Evolutionary conservation across 2,329 filamentous ascomycete genomes (phyloP).

Genomic region (Orbilia oligospora): DNA sequence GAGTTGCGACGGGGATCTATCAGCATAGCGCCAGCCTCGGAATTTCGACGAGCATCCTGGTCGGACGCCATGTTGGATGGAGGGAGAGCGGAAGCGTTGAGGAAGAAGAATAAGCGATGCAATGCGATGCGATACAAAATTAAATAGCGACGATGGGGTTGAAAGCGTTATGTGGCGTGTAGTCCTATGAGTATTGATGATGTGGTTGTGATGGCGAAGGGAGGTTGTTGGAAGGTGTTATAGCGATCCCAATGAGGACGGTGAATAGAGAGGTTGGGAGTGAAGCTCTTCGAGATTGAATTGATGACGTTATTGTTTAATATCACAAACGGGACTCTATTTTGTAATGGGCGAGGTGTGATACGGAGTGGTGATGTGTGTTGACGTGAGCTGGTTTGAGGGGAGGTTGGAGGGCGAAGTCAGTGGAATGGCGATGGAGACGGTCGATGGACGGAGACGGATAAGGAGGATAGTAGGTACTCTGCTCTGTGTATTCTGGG

Average conservation of each 20-base stretch:
- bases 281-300: neutral
- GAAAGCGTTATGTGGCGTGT: slow-evolving; percentile 17
- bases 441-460: neutral
- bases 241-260: neutral
- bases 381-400: neutral
- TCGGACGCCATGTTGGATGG: slow-evolving; percentile 66
- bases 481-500: neutral
- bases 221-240: neutral
- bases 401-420: neutral
- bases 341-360: too few relatives aligned
- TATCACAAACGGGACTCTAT: neutral
- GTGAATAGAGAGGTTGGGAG: neutral
- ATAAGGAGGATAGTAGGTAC: neutral
- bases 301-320: neutral
- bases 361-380: neutral
- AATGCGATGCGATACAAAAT: neutral
- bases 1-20: slow-evolving; percentile 36
- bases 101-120: too few relatives aligned
- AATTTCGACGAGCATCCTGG: slow-evolving; percentile 62
- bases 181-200: neutral
- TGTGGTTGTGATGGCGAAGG: neutral
- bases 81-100: neutral
- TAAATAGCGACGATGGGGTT: neutral
- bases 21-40: slow-evolving; percentile 68
- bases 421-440: neutral